phyloP scores from a whole-genome alignment of 1,284 basidiomycete genomes.

The Phlebopus sp. region DNA sequence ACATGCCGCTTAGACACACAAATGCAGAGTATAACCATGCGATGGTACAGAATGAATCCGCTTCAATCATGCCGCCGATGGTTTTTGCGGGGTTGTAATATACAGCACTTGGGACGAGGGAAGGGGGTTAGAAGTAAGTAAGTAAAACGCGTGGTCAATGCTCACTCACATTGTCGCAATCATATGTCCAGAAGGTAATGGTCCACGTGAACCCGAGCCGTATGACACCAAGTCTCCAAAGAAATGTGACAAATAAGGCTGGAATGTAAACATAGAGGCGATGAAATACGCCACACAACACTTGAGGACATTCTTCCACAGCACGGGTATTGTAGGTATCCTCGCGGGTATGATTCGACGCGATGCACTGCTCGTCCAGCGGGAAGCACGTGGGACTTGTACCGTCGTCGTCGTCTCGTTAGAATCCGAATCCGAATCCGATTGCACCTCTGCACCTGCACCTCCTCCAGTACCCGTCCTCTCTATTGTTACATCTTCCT shows the following conservation, averaged over 20 bases:
- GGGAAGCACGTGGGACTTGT: constrained; percentile 6
- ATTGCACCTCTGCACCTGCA: constrained; percentile 12
- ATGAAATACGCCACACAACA: constrained; percentile 90
- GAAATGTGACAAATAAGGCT: constrained; percentile 62
- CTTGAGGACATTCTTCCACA: constrained; percentile 81
- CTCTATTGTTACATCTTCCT: too few relatives aligned
- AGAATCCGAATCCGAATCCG: constrained; percentile 26
- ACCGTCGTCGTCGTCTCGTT: constrained; percentile 13
- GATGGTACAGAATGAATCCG: constrained; percentile 74
- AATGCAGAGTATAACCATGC: constrained; percentile 72
- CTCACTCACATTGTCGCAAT: constrained; percentile 78
- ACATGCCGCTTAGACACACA: constrained; percentile 75
- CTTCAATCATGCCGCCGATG: constrained; percentile 87
- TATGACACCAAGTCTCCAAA: constrained; percentile 61
- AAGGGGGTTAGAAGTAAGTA: constrained; percentile 7
- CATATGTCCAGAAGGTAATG: constrained; percentile 82
- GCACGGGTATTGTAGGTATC: constrained; percentile 42
- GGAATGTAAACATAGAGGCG: constrained; percentile 91
- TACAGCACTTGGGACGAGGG: constrained; percentile 50
- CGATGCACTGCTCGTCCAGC: constrained; percentile 3
- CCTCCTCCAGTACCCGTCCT: too few relatives aligned
- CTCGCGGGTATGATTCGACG: constrained; percentile 12
- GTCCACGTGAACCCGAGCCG: constrained; percentile 41
- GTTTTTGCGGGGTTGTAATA: constrained; percentile 87
- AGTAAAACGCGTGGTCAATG: not conserved